Percentiles rank a stretch among this genome's conserved stretches.
These are phyloP conservation scores for Arthrobotrys sinensis DNA, from an alignment of 2,329 filamentous ascomycete species.

Conservation along the genomic window DNA sequence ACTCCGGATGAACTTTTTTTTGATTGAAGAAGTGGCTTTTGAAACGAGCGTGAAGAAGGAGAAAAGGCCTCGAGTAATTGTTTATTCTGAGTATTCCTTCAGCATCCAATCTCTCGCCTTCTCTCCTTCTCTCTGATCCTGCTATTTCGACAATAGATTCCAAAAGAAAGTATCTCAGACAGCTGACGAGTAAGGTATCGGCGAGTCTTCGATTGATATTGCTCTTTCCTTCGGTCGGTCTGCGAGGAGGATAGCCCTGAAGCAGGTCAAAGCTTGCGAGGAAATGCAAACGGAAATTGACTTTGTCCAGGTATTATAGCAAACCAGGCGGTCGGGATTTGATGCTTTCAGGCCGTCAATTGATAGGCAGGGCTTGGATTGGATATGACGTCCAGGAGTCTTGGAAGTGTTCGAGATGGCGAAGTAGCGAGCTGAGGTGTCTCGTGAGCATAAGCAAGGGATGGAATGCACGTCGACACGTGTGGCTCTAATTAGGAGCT, in stretches of 20 bases:
- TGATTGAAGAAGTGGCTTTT: slow-evolving; percentile 1
- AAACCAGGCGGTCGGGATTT: slow-evolving; percentile 22
- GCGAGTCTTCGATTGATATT: slow-evolving; percentile 33
- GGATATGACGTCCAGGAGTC: slow-evolving; percentile 3
- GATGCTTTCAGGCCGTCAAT: slow-evolving; percentile 7
- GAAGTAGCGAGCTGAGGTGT: slow-evolving; percentile 8
- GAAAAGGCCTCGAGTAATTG: slow-evolving; percentile 10
- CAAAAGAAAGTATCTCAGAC: slow-evolving; percentile 3
- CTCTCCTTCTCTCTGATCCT: background rate
- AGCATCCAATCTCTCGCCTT: slow-evolving; percentile 2
- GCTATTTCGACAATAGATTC: background rate
- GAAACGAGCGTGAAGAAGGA: slow-evolving; percentile 41
- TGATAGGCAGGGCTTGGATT: background rate
- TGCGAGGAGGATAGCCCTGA: slow-evolving; percentile 10
- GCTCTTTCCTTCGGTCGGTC: slow-evolving; percentile 43
- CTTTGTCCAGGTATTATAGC: background rate
- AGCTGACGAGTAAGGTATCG: background rate
- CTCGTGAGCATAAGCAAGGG: slow-evolving; percentile 35
- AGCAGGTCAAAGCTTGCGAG: slow-evolving; percentile 14
- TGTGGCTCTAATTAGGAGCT: background rate
- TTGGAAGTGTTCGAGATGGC: background rate
- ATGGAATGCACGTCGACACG: slow-evolving; percentile 42
- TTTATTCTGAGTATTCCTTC: slow-evolving; percentile 3
- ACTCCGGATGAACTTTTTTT: slow-evolving; percentile 49
- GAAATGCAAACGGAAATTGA: slow-evolving; percentile 48